Conservation (phyloP, 441 rosid genomes). For the Brassica hybrid region DNA sequence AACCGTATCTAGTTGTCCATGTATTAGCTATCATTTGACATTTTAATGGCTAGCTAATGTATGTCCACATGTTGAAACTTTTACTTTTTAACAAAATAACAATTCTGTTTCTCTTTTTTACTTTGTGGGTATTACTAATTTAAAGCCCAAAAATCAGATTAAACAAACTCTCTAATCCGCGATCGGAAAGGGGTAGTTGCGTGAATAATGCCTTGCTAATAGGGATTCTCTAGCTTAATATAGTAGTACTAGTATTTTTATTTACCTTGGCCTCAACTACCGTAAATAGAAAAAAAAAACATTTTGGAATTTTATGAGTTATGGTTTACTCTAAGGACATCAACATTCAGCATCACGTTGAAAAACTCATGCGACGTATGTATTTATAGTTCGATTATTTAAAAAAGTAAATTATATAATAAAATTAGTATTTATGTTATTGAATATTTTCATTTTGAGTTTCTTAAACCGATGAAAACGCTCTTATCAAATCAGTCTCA, state of each 20-base stretch:
- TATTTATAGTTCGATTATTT: too few relatives aligned
- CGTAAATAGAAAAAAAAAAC: not conserved
- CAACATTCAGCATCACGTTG: too few relatives aligned
- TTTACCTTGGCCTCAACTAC: too few relatives aligned
- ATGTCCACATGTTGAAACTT: constrained; percentile 17
- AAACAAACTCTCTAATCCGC: not conserved
- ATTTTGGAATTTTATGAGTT: constrained; percentile 1
- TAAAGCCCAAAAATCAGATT: constrained; percentile 8
- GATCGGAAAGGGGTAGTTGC: constrained; percentile 14
- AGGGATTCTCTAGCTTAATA: constrained; percentile 8
- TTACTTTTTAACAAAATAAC: not conserved
- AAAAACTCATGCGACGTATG: not conserved
- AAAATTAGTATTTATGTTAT: too few relatives aligned
- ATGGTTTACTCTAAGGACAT: too few relatives aligned
- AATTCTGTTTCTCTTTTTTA: constrained; percentile 5
- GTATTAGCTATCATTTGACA: constrained; percentile 24
- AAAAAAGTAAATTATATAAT: too few relatives aligned
- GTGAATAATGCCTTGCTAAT: not conserved
- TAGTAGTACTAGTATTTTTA: too few relatives aligned
- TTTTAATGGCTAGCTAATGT: constrained; percentile 1
- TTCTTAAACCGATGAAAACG: not conserved
- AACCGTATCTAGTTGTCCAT: constrained; percentile 1
- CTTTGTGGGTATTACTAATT: constrained; percentile 4
- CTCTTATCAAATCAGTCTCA: not conserved
- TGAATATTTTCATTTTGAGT: too few relatives aligned